Base-by-base conservation (phyloP, 2,329 filamentous ascomycete species). In the Mycocentrospora acerina region DNA sequence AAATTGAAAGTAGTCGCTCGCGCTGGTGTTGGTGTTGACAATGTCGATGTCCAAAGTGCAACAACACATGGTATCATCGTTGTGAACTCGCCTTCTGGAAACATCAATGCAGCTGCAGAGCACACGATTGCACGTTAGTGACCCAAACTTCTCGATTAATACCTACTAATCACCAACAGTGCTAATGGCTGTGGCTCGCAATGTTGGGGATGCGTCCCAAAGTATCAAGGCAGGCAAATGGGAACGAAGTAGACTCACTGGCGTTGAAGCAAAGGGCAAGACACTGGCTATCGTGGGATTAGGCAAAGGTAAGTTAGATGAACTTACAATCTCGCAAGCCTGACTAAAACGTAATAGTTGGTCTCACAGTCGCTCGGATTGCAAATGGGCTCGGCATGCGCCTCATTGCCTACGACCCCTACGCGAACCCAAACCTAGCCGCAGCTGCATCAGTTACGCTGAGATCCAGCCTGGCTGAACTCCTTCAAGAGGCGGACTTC, bases 11-110 rank as follows among this genome's bases (percentile, higher is more conserved):
- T 91, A 7, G 86, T 93, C 15, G 88, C 86, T 2, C 76, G 88
- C 44, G 88, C 88, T 10, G 88, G 88, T 10, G 88, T 91, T 1
- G 88, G 49, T 22, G 86, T 91, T 16, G 86, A 91, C 69, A 90
- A 91, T 68, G 87, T 93, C 32, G 76, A 91, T 59, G 83, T 91
- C 0, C 73, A 80, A 24, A 79, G 81, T 7, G 87, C 87, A 3
- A 91, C 86, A 0, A 74, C 78, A 26, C 74, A 82, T 37, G 88
- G 88, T 14, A 82, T 91, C 43, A 83, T 90, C 34, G 87, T 93
- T 2, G 83, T 91, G 38, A 93, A 91, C 64, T 85, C 81, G 17
- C 87, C 88, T 0, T 79, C 80, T 13, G 88, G 88, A 2, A 93
- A 93, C 60, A 89, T 90, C 51, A 80, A 85, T 40, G 87, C 88